Percentiles rank a stretch among this genome's conserved stretches.
These are phyloP conservation scores for Lachnellula suecica DNA, from an alignment of 2,329 filamentous ascomycete genomes.

Conservation along the genomic window DNA sequence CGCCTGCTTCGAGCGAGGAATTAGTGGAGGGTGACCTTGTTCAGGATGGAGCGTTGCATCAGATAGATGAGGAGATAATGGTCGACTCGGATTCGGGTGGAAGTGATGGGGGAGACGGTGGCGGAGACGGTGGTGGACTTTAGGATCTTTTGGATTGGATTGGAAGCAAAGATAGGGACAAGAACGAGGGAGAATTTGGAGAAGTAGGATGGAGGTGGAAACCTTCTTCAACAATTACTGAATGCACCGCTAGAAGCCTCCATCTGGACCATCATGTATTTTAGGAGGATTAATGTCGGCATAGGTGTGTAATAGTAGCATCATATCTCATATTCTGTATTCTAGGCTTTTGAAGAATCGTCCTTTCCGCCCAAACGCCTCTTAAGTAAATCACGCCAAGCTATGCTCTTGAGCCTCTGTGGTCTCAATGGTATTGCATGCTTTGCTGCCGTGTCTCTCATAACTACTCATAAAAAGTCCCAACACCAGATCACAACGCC, in stretches of 20 bases:
- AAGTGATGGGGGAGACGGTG: not conserved
- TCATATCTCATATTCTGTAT: not conserved
- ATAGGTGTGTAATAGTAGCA: not conserved
- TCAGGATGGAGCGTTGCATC: no score
- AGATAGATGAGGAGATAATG: no score
- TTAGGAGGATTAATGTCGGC: not conserved
- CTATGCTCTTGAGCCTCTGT: slow-evolving; percentile 12
- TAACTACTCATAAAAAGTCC: no score
- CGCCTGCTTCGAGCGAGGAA: no score
- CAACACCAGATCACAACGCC: not conserved
- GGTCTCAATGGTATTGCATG: slow-evolving; percentile 4
- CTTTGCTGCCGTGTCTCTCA: not conserved
- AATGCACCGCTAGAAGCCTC: not conserved
- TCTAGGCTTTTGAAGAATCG: slow-evolving; percentile 14
- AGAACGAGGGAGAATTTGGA: no score
- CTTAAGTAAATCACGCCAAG: slow-evolving; percentile 18
- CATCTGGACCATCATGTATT: no score
- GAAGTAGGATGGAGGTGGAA: no score
- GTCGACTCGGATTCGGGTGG: not conserved
- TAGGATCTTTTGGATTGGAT: not conserved
- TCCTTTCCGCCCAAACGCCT: slow-evolving; percentile 19
- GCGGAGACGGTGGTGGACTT: not conserved
- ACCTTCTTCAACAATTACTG: no score
- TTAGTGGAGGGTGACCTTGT: no score
- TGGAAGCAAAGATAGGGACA: no score